Evolutionary conservation across 1,284 basidiomycete species (phyloP), one percentile per base, ranked within the genome.

Genomic region (Heterobasidion annosum): DNA sequence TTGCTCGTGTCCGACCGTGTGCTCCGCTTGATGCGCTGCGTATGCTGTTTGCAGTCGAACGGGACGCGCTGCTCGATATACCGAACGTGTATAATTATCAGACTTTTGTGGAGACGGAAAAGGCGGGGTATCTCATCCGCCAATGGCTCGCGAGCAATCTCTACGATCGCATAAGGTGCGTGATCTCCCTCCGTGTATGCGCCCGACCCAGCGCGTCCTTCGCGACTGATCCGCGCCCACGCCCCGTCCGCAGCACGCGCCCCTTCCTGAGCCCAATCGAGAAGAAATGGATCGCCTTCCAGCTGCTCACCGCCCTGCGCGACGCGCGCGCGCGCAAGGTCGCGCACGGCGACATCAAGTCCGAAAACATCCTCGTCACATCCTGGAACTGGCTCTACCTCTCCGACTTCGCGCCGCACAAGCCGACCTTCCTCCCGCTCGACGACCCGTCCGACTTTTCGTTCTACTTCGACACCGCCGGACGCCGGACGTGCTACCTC

Each of bases 271-370:
- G 85, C 55, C 68, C 77, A 52, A 81, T 98, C 47, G 97, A 99
- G 75, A 99, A 99, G 79, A 93, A 93, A 65, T 99, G 97, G 97
- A 93, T 99, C 58, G 87, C 91, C 0, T 99, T 94, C 66, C 96
- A 99, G 68, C 76, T 99, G 1, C 74, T 99, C 52, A 88, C 82
- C 34, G 93, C 88, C 2, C 78, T 99, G 56, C 81, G 87, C 34
- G 91, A 93, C 60, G 83, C 92, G 0, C 82, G 91, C 25, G 85
- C 84, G 53, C 83, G 87, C 57, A 81, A 94, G 73, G 78, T 97
- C 15, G 82, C 94, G 1, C 97, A 99, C 69, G 97, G 97, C 12
- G 96, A 99, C 67, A 88, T 99, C 73, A 99, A 99, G 71, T 94
- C 93, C 12, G 94, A 98, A 70, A 99, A 99, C 68, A 85, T 99